phyloP scores from a whole-genome alignment of 1,284 basidiomycete species.

The Ganoderma lingzhi region DNA sequence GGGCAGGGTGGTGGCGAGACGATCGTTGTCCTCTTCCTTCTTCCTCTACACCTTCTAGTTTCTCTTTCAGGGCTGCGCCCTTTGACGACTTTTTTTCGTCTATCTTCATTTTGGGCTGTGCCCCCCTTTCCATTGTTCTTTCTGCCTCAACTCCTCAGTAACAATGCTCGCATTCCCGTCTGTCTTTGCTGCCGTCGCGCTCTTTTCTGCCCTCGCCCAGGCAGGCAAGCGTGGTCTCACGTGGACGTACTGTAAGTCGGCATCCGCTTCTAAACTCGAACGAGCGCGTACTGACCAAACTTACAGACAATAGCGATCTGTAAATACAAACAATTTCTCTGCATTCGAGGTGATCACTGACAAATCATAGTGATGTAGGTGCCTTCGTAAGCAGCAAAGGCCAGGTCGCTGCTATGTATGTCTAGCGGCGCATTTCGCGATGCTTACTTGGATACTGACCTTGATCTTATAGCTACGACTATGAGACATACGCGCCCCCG shows the following conservation, averaged over 20 bases:
- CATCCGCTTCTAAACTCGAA: too few species aligned
- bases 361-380: not conserved
- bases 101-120: not conserved
- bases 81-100: not conserved
- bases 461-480: not conserved
- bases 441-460: not conserved
- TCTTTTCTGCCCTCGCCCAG: slow-evolving; percentile 4
- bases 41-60: not conserved
- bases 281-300: not conserved
- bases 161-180: slow-evolving; percentile 5
- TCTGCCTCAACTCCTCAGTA: not conserved
- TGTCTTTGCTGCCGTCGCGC: slow-evolving; percentile 3
- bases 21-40: not conserved
- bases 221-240: slow-evolving; percentile 10
- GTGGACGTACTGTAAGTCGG: slow-evolving; percentile 6
- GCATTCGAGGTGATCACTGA: not conserved
- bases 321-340: not conserved
- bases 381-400: not conserved
- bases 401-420: slow-evolving; percentile 9
- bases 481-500: slow-evolving; percentile 4
- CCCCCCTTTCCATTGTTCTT: not conserved
- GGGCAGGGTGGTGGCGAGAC: not conserved
- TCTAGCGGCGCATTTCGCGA: not conserved
- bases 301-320: not conserved
- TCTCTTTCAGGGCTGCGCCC: not conserved